These are phyloP conservation scores for Coelastrella sp. DNA, from an alignment of 139 green algal species.

Conservation along the genomic window DNA sequence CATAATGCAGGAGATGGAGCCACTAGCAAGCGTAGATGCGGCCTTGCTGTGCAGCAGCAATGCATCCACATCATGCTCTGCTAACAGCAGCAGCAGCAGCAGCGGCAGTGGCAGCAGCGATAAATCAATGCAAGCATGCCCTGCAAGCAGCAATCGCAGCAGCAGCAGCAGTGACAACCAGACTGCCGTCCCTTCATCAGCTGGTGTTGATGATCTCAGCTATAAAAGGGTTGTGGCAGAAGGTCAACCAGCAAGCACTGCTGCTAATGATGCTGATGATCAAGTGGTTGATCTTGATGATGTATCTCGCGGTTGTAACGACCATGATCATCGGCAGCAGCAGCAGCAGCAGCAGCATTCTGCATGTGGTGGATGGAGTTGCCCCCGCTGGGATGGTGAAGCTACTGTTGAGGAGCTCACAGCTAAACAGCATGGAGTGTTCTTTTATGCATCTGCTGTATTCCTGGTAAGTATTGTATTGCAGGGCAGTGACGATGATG, in stretches of 20 bases:
- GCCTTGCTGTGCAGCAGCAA: slow-evolving; percentile 22
- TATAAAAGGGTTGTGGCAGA: too few relatives aligned
- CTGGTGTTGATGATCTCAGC: too few relatives aligned
- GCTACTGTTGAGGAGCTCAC: slow-evolving; percentile 30
- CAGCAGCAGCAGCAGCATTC: not conserved
- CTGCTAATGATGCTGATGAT: not conserved
- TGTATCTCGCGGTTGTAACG: too few relatives aligned
- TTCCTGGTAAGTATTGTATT: slow-evolving; percentile 48
- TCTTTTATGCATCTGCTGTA: not conserved
- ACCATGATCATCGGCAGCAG: too few relatives aligned
- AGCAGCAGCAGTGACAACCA: too few relatives aligned
- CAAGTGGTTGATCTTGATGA: too few relatives aligned
- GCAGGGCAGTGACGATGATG: too few relatives aligned
- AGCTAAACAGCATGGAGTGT: not conserved
- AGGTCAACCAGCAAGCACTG: not conserved
- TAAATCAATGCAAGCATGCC: too few relatives aligned
- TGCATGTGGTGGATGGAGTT: slow-evolving; percentile 1
- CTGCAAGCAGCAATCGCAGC: too few relatives aligned
- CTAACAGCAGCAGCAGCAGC: not conserved
- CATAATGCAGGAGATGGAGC: not conserved
- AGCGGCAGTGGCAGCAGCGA: too few relatives aligned
- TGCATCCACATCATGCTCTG: not conserved
- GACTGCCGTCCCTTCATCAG: not conserved
- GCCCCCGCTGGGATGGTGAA: slow-evolving; percentile 21
- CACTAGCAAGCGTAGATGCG: slow-evolving; percentile 1